Evolutionary conservation across 2,329 filamentous ascomycete genomes (phyloP).

Genomic region (Alternaria novae-zelandiae): DNA sequence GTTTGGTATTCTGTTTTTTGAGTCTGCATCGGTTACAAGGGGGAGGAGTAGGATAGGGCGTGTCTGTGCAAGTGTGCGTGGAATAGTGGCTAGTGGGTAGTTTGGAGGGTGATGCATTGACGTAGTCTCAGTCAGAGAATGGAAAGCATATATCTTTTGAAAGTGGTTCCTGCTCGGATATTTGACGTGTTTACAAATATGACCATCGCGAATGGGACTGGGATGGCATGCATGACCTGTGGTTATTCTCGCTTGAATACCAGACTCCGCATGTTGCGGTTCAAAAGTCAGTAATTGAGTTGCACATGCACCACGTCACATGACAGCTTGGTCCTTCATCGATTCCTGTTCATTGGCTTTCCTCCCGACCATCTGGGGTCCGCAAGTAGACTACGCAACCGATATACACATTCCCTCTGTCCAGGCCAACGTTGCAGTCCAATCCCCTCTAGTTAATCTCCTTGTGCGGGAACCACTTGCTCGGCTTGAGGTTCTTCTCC

Average conservation of each 20-base stretch:
- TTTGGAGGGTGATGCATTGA: neutral
- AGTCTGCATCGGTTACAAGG: neutral
- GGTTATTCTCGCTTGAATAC: no score
- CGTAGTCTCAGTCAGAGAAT: neutral
- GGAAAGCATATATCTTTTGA: neutral
- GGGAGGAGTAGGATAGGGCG: neutral
- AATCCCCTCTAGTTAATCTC: conserved; percentile 42
- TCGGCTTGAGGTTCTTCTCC: conserved; percentile 62
- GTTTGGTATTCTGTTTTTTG: neutral
- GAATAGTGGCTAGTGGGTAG: neutral
- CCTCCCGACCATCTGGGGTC: no score
- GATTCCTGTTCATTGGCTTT: no score
- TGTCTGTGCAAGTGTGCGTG: neutral
- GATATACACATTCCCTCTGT: no score
- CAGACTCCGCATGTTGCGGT: no score
- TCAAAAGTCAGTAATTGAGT: no score
- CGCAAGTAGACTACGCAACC: no score
- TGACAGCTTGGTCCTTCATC: no score
- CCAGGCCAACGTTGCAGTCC: neutral
- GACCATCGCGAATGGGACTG: no score
- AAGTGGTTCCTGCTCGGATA: no score
- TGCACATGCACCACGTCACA: no score
- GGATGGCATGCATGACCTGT: neutral
- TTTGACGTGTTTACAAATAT: no score
- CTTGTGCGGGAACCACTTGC: conserved; percentile 52